Evolutionary conservation across 2,329 filamentous ascomycete species (phyloP), one percentile per base, ranked within the genome.

Genomic region (Epichloe bromicola): DNA sequence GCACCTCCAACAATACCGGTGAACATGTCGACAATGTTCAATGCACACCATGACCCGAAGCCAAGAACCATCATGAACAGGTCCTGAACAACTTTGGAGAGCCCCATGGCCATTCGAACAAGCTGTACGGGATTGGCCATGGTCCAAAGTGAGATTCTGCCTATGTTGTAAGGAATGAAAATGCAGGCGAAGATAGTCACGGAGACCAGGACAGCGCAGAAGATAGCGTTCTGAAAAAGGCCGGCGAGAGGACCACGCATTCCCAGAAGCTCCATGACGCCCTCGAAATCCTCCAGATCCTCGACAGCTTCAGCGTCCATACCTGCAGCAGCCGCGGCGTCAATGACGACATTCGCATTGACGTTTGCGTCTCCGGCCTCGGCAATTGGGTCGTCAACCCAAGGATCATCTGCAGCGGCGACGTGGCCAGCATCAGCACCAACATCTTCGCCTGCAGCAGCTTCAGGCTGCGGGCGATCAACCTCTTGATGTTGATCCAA

Each of bases 201-300:
- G 1, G 87, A 86, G 14, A 98, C 88, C 30, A 98, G 75, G 44
- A 97, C 84, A 7, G 86, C 85, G 63, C 91, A 95, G 67, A 98
- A 98, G 15, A 96, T 82, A 51, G 87, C 89, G 58, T 98, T 98
- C 62, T 98, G 93, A 58, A 97, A 82, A 5, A 98, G 76, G 3
- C 88, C 89, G 14, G 85, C 84, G 3, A 98, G 75, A 0, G 93
- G 93, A 0, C 93, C 93, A 61, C 94, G 88, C 86, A 98, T 94
- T 38, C 93, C 93, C 53, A 98, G 85, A 15, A 98, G 79, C 65
- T 98, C 93, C 73, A 98, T 82, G 49, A 98, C 87, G 0, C 93
- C 93, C 64, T 98, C 93, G 15, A 98, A 81, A 62, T 98, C 93
- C 67, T 98, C 93, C 10, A 86, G 86, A 58, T 96, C 86, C 42